These are phyloP conservation scores for Trichoderma brevicompactum DNA, from an alignment of 2,329 filamentous ascomycete genomes.

Conservation along the genomic window DNA sequence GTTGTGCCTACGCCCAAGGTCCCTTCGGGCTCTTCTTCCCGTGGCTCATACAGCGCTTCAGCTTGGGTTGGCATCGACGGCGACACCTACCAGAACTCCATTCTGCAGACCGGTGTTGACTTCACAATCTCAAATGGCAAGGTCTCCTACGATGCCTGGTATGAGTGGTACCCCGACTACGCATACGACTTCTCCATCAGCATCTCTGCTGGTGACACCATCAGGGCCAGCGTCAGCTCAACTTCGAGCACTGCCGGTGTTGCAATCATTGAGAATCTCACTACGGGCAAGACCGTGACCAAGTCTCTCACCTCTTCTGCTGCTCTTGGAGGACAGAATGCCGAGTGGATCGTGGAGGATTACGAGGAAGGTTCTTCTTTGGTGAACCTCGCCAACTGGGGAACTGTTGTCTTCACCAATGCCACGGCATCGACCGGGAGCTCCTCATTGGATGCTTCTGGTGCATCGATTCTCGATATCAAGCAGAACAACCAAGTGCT, in stretches of 20 bases:
- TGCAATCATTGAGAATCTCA: constrained; percentile 21
- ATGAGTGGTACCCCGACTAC: constrained; percentile 20
- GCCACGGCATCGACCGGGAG: not conserved
- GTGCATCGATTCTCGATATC: constrained; percentile 11
- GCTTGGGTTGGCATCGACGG: constrained; percentile 53
- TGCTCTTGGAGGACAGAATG: constrained; percentile 17
- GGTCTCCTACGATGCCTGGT: constrained; percentile 22
- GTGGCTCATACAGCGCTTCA: constrained; percentile 29
- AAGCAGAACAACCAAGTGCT: not conserved
- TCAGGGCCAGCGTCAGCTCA: constrained; percentile 14
- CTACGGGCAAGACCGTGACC: constrained; percentile 13
- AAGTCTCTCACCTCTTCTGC: constrained; percentile 3
- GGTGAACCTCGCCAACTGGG: constrained; percentile 18
- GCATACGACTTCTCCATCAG: constrained; percentile 2
- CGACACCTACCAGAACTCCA: constrained; percentile 44
- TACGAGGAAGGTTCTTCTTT: not conserved
- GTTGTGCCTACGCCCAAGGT: constrained; percentile 1
- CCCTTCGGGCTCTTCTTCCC: not conserved
- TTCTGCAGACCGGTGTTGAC: constrained; percentile 47
- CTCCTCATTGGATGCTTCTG: not conserved
- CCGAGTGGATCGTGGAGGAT: constrained; percentile 22
- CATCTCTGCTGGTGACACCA: constrained; percentile 8
- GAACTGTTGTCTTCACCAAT: constrained; percentile 21
- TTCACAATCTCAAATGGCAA: constrained; percentile 9
- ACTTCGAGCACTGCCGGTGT: not conserved